These are phyloP conservation scores for Aspergillus latus DNA, from an alignment of 2,329 filamentous ascomycete genomes.

Conservation along the genomic window DNA sequence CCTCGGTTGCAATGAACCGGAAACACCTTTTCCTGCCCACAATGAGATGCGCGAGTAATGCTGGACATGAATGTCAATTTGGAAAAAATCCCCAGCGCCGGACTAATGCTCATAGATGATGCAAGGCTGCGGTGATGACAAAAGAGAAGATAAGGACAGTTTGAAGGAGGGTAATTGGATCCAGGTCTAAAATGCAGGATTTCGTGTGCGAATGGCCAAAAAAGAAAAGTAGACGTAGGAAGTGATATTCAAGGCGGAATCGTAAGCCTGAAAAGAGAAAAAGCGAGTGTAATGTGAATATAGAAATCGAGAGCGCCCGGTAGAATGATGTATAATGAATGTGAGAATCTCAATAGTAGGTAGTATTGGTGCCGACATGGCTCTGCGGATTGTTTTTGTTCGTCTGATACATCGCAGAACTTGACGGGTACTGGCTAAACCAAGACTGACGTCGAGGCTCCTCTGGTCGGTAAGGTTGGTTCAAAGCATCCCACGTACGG, in stretches of 20 bases:
- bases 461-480: conserved; percentile 31
- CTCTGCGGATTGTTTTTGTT: conserved; percentile 30
- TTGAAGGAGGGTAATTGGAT: conserved; percentile 3
- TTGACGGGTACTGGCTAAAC: conserved; percentile 31
- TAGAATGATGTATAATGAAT: conserved; percentile 6
- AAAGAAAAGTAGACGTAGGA: conserved; percentile 1
- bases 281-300: not conserved
- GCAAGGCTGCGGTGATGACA: not conserved
- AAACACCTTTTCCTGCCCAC: conserved; percentile 4
- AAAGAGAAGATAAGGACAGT: conserved; percentile 2
- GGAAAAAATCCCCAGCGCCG: conserved; percentile 10
- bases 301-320: not conserved
- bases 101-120: conserved; percentile 5
- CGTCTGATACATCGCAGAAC: conserved; percentile 28
- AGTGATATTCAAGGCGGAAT: conserved; percentile 8
- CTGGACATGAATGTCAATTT: conserved; percentile 1
- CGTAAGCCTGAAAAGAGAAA: conserved; percentile 5
- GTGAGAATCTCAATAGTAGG: conserved; percentile 21
- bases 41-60: conserved; percentile 1
- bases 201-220: conserved; percentile 3
- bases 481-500: conserved; percentile 39
- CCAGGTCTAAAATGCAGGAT: conserved; percentile 16
- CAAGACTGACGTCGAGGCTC: conserved; percentile 36
- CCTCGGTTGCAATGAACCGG: not conserved
- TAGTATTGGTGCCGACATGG: conserved; percentile 25